These are phyloP conservation scores for Trichoderma virens DNA, from an alignment of 495 filamentous ascomycete genomes.

Conservation along the genomic window DNA sequence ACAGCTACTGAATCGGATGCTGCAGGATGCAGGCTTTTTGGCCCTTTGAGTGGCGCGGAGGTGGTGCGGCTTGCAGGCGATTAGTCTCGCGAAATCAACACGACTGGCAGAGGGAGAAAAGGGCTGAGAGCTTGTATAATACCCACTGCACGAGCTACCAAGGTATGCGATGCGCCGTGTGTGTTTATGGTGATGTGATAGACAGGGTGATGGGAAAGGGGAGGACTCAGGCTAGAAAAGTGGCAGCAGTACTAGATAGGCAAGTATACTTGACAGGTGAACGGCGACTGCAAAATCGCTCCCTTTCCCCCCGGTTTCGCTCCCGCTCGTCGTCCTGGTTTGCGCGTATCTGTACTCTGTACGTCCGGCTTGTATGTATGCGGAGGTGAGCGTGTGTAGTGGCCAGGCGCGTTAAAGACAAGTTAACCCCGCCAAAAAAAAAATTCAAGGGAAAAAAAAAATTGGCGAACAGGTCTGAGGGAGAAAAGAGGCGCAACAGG, in stretches of 20 bases:
- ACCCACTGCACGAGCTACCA: not conserved
- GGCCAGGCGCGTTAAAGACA: not conserved
- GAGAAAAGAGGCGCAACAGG: conserved; percentile 3
- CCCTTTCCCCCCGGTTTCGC: not conserved
- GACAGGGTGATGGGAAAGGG: not conserved
- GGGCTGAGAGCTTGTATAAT: not conserved
- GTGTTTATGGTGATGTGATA: not conserved
- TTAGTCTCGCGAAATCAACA: not conserved
- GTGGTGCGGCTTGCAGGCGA: not conserved
- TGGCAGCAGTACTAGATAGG: not conserved
- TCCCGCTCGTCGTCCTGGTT: not conserved
- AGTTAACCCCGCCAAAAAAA: conserved; percentile 4
- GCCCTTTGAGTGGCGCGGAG: not conserved
- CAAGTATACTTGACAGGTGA: not conserved
- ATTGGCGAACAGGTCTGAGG: not conserved
- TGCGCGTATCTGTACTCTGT: not conserved
- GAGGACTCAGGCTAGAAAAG: not conserved
- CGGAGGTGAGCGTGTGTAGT: not conserved
- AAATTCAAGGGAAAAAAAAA: conserved; percentile 6
- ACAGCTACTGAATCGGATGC: not conserved
- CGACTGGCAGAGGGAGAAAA: not conserved
- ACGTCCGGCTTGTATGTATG: not conserved
- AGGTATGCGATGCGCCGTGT: not conserved
- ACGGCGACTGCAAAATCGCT: not conserved
- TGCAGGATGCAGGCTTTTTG: not conserved